Conservation (phyloP, 163 green algal genomes). For the Prototheca wickerhamii region DNA sequence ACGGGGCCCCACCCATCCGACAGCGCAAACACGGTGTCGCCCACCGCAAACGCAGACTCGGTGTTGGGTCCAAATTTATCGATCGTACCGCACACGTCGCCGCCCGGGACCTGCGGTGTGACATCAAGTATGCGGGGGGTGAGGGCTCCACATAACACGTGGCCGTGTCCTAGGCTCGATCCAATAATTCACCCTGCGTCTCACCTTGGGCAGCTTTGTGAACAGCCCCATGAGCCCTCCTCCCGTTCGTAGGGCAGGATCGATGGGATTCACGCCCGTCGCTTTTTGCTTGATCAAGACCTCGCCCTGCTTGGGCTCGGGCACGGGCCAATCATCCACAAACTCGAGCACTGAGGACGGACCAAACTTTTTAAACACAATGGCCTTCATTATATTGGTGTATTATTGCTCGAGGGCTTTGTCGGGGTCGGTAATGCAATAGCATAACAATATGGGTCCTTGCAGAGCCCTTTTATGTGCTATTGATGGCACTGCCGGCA, state of each 20-base stretch:
- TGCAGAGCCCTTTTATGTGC: too few species aligned
- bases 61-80: background rate
- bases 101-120: background rate
- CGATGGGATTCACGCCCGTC: background rate
- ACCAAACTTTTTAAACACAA: background rate
- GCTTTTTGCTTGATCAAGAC: background rate
- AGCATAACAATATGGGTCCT: too few species aligned
- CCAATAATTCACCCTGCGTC: too few species aligned
- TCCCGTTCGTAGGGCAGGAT: background rate
- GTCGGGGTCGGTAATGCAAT: background rate
- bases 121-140: too few species aligned
- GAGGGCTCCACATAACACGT: too few species aligned
- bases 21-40: constrained; percentile 29
- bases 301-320: background rate
- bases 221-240: background rate
- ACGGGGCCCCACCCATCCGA: constrained; percentile 6
- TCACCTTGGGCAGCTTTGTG: background rate
- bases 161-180: too few species aligned
- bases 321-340: background rate
- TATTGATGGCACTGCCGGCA: too few species aligned
- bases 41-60: background rate
- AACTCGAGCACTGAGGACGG: background rate
- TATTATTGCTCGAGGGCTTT: background rate
- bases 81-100: background rate
- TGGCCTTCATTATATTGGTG: too few species aligned